Percentiles rank a stretch among this genome's conserved stretches.
Conservation (phyloP, 78 protist genomes). For the Dictyostelium discoideum region DNA sequence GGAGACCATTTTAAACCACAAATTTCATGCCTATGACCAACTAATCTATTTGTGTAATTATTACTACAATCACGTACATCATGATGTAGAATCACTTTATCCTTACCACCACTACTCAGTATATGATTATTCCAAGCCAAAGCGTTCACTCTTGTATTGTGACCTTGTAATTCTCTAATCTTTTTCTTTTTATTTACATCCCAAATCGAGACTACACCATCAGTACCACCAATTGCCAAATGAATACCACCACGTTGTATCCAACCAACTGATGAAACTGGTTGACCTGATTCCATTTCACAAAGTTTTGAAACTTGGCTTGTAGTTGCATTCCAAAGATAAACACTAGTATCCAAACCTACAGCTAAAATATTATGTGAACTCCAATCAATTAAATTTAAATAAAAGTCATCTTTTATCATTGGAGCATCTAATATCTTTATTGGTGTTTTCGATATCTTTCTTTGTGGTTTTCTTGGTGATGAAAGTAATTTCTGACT, state of each 20-base stretch:
- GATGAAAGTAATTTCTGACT: slow-evolving; percentile 58
- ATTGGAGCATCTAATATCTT: slow-evolving; percentile 79
- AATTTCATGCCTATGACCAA: slow-evolving; percentile 96
- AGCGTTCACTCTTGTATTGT: slow-evolving; percentile 87
- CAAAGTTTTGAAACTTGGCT: slow-evolving; percentile 84
- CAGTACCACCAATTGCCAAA: slow-evolving; percentile 94
- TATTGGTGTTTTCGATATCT: slow-evolving; percentile 43
- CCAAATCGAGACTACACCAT: slow-evolving; percentile 90
- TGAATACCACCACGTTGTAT: slow-evolving; percentile 65
- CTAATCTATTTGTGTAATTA: not conserved
- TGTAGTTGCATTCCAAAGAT: slow-evolving; percentile 96
- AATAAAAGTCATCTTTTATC: slow-evolving; percentile 96
- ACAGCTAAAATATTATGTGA: slow-evolving; percentile 93
- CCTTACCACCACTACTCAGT: slow-evolving; percentile 84
- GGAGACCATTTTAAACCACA: slow-evolving; percentile 98
- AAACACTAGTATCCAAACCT: slow-evolving; percentile 92
- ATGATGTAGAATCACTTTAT: slow-evolving; percentile 83
- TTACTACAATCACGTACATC: slow-evolving; percentile 91
- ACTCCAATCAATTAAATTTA: slow-evolving; percentile 97
- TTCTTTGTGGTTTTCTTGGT: slow-evolving; percentile 71
- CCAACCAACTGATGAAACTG: slow-evolving; percentile 59
- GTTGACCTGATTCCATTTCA: slow-evolving; percentile 9
- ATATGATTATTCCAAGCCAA: slow-evolving; percentile 94
- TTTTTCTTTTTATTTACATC: slow-evolving; percentile 83
- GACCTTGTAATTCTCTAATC: slow-evolving; percentile 88